Conservation (phyloP, 257 asterid species). For the Solanum pimpinellifolium region DNA sequence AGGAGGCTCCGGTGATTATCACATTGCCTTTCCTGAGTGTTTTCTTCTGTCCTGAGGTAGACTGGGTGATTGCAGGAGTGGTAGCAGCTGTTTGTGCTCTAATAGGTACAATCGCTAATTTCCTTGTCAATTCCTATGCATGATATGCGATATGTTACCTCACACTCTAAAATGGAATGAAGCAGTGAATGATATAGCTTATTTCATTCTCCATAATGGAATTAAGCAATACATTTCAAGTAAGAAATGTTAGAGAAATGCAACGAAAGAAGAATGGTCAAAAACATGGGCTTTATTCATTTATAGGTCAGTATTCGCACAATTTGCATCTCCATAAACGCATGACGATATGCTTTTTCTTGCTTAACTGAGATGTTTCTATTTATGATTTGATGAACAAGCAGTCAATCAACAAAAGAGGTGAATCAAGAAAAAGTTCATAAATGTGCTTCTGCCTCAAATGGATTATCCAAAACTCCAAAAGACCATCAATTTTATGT, state of each 20-base stretch:
- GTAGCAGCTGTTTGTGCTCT: conserved; percentile 45
- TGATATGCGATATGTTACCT: neutral
- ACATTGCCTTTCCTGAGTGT: conserved; percentile 65
- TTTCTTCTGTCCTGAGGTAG: conserved; percentile 51
- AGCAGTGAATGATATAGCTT: neutral
- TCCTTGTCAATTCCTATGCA: conserved; percentile 12
- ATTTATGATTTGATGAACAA: neutral
- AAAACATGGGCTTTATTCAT: neutral
- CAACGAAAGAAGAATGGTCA: neutral
- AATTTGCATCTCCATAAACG: neutral
- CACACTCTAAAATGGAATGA: neutral
- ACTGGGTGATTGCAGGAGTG: conserved; percentile 34
- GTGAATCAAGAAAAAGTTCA: neutral
- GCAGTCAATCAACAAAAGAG: neutral
- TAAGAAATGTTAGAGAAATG: neutral
- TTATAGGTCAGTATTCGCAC: neutral
- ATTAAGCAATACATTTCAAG: neutral
- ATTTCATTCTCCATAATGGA: neutral
- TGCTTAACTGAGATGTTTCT: neutral
- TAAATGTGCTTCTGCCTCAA: neutral
- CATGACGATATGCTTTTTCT: neutral
- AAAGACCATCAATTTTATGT: neutral
- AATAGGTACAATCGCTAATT: neutral
- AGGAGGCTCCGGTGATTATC: conserved; percentile 76
- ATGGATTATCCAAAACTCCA: neutral